Percentiles rank a stretch among this genome's conserved stretches.
Conservation (phyloP, 2,329 filamentous ascomycete genomes). For the Fusarium virguliforme region DNA sequence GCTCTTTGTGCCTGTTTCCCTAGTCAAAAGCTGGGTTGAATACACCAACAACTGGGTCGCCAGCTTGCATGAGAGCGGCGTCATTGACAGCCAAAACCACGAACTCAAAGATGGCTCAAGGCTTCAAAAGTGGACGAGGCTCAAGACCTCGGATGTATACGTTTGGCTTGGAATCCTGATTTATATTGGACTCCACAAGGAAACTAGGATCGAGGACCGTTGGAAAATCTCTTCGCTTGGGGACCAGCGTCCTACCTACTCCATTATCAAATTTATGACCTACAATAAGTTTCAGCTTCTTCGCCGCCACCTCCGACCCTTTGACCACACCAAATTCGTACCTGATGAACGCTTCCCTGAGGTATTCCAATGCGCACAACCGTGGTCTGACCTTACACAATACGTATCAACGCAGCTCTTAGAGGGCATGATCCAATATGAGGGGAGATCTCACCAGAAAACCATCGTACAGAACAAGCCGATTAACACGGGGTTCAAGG, state of each 20-base stretch:
- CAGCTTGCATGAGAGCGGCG: neutral
- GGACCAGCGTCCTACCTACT: neutral
- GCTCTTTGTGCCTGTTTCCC: too few species aligned
- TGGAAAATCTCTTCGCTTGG: neutral
- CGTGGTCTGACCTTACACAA: too few species aligned
- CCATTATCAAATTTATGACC: slow-evolving; percentile 15
- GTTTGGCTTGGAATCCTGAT: slow-evolving; percentile 22
- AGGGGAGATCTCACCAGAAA: too few species aligned
- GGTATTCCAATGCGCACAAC: too few species aligned
- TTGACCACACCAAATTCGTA: neutral
- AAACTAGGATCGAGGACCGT: slow-evolving; percentile 6
- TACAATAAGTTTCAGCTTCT: slow-evolving; percentile 1
- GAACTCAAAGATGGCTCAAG: neutral
- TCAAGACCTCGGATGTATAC: slow-evolving; percentile 2
- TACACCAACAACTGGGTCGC: slow-evolving; percentile 14
- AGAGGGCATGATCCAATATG: too few species aligned
- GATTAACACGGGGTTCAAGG: too few species aligned
- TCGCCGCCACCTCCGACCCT: neutral
- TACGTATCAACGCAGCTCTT: too few species aligned
- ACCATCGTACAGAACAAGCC: too few species aligned
- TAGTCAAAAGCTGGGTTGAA: neutral
- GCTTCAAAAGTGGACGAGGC: neutral
- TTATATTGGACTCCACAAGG: slow-evolving; percentile 24
- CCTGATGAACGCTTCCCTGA: too few species aligned
- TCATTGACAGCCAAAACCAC: too few species aligned